phyloP scores from a whole-genome alignment of 2,329 filamentous ascomycete species.

The Fusarium sp. region DNA sequence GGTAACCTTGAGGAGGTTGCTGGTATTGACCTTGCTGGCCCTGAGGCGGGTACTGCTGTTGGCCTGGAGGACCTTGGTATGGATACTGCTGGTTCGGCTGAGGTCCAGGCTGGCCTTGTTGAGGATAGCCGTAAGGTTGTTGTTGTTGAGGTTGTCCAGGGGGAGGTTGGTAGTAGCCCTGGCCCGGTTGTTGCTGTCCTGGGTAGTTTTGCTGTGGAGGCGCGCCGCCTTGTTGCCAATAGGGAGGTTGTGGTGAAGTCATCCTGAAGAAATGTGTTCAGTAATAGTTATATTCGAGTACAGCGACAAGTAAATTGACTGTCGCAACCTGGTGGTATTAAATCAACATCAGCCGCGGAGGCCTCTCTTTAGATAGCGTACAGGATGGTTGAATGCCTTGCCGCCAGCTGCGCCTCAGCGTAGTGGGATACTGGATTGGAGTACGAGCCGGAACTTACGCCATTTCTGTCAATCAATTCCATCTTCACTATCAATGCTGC shows the following conservation, averaged over 20 bases:
- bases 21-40: slow-evolving; percentile 10
- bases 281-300: not conserved
- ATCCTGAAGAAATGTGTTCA: not conserved
- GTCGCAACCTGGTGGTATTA: not conserved
- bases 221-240: slow-evolving; percentile 29
- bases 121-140: slow-evolving; percentile 20
- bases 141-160: slow-evolving; percentile 27
- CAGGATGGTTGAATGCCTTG: not conserved
- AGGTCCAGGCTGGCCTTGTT: slow-evolving; percentile 9
- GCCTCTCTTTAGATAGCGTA: not conserved
- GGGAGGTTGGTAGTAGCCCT: slow-evolving; percentile 27
- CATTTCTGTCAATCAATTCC: not conserved
- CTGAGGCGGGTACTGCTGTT: slow-evolving; percentile 15
- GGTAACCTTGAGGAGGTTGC: slow-evolving; percentile 6
- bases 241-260: slow-evolving; percentile 37
- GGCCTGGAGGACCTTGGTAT: slow-evolving; percentile 6
- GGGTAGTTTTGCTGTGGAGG: slow-evolving; percentile 17
- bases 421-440: not conserved
- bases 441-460: not conserved
- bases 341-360: not conserved
- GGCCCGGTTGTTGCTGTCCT: slow-evolving; percentile 19
- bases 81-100: slow-evolving; percentile 22
- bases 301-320: not conserved
- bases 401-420: not conserved
- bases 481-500: not conserved